Conservation (phyloP, 2,329 filamentous ascomycete species). For the Sclerotinia spermophila region DNA sequence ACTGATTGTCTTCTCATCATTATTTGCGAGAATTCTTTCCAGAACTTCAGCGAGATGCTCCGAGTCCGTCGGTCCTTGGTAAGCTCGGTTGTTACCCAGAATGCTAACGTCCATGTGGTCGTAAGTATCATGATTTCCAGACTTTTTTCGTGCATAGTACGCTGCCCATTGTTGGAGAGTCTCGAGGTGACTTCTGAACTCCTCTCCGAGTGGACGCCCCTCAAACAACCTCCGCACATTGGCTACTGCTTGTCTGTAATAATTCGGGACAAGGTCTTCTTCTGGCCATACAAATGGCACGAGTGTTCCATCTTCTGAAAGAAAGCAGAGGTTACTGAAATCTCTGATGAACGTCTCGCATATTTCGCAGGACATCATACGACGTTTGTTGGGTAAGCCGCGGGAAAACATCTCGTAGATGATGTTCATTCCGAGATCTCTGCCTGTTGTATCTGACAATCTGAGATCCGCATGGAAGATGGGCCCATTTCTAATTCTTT, state of each 20-base stretch:
- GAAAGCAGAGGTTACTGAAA: constrained; percentile 4
- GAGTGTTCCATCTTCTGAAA: not conserved
- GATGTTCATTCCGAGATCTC: not conserved
- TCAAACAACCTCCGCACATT: constrained; percentile 11
- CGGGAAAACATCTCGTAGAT: constrained; percentile 12
- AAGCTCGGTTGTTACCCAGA: not conserved
- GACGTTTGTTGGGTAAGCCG: not conserved
- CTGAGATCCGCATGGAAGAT: constrained; percentile 11
- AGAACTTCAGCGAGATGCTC: not conserved
- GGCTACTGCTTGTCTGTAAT: not conserved
- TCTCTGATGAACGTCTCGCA: constrained; percentile 8
- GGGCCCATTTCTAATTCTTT: not conserved
- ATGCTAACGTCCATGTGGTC: not conserved
- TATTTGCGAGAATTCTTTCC: not conserved
- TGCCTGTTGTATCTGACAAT: not conserved
- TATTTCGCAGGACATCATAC: constrained; percentile 2
- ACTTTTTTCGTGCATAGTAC: not conserved
- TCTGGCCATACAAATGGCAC: constrained; percentile 12
- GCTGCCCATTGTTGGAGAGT: not conserved
- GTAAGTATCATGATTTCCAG: not conserved
- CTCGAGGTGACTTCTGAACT: not conserved
- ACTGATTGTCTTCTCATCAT: not conserved
- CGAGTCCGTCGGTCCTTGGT: not conserved
- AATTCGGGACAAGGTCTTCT: constrained; percentile 1
- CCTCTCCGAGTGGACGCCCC: not conserved